Percentiles rank a stretch among this genome's conserved stretches.
These are phyloP conservation scores for Trichocladium uniseriatum DNA, from an alignment of 495 filamentous ascomycete species.

Conservation along the genomic window DNA sequence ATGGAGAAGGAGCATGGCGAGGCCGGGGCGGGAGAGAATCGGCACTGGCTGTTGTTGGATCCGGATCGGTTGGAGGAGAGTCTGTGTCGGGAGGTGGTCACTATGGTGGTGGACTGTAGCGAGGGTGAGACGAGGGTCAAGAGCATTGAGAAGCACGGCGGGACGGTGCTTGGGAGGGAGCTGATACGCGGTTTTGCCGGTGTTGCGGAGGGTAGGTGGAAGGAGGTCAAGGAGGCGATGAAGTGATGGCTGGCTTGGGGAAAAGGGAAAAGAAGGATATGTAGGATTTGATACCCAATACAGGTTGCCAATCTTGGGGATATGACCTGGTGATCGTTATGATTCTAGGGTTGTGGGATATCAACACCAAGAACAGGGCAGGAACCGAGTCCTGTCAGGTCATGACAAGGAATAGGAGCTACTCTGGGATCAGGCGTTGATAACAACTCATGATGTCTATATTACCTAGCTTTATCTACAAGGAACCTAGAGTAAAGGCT, in stretches of 20 bases:
- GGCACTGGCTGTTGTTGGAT: slow-evolving; percentile 73
- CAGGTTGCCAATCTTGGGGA: not conserved
- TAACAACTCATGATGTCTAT: no score
- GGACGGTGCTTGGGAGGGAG: slow-evolving; percentile 37
- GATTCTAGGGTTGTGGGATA: no score
- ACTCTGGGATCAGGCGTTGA: no score
- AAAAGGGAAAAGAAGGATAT: not conserved
- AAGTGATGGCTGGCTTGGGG: not conserved
- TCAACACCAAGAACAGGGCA: no score
- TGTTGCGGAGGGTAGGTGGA: slow-evolving; percentile 35
- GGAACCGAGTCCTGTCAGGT: no score
- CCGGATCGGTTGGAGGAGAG: slow-evolving; percentile 85
- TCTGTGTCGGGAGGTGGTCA: slow-evolving; percentile 63
- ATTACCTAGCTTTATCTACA: no score
- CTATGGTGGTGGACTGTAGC: slow-evolving; percentile 59
- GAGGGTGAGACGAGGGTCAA: slow-evolving; percentile 48
- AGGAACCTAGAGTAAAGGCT: no score
- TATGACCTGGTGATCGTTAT: not conserved
- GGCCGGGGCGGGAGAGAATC: slow-evolving; percentile 25
- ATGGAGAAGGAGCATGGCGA: slow-evolving; percentile 51
- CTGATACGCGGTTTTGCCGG: slow-evolving; percentile 32
- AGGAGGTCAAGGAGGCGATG: slow-evolving; percentile 28
- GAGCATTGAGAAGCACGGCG: slow-evolving; percentile 75
- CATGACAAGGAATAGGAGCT: no score
- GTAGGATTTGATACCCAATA: slow-evolving; percentile 1